Evolutionary conservation across 768 basidiomycete species (phyloP).

Genomic region (Mycena filopes): DNA sequence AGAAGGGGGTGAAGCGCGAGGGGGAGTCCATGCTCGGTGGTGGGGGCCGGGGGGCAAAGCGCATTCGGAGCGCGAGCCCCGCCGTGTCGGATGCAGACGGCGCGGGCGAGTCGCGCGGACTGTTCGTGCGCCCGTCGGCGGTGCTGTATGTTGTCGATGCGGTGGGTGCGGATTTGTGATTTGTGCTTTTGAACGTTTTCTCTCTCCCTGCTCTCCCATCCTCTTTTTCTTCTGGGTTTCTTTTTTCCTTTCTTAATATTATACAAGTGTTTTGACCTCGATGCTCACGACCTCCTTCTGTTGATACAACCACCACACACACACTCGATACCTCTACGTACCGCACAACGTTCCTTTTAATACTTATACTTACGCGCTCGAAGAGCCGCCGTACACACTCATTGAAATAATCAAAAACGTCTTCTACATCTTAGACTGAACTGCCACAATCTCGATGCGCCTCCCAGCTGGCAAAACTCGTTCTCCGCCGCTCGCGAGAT

Average conservation of each 20-base stretch:
- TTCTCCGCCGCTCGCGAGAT: no score
- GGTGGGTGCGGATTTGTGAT: constrained; percentile 71
- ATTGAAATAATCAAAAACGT: no score
- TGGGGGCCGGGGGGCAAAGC: constrained; percentile 68
- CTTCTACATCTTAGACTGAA: no score
- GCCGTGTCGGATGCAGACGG: constrained; percentile 63
- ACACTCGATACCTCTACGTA: constrained; percentile 28
- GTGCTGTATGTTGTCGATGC: constrained; percentile 90
- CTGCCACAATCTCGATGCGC: no score
- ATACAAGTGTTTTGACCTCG: constrained; percentile 23
- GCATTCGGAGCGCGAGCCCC: constrained; percentile 78
- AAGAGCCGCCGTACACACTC: no score
- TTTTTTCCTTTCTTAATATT: constrained; percentile 11
- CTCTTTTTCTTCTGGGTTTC: constrained; percentile 11
- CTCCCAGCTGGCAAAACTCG: no score
- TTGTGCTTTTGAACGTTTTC: neutral
- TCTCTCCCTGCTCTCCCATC: constrained; percentile 17
- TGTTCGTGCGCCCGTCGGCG: constrained; percentile 89
- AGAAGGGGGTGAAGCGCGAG: constrained; percentile 46
- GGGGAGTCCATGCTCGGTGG: constrained; percentile 53
- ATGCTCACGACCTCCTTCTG: constrained; percentile 8
- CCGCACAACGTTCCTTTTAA: constrained; percentile 29
- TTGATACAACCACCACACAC: neutral
- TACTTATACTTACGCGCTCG: no score
- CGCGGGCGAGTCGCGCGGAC: constrained; percentile 70